phyloP scores from a whole-genome alignment of 2,329 filamentous ascomycete species.

The Alternaria sp. region DNA sequence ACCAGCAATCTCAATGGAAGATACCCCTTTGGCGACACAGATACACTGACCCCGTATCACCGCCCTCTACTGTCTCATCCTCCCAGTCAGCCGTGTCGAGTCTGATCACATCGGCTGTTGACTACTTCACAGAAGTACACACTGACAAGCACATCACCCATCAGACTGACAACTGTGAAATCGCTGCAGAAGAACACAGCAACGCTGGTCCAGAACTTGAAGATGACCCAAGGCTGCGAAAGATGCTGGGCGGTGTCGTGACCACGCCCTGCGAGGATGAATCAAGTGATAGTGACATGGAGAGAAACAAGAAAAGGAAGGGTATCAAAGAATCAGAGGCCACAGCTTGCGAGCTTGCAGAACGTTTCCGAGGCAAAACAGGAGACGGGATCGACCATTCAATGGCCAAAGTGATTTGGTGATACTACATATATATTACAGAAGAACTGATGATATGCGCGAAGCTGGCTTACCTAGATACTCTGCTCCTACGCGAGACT shows the following conservation, averaged over 20 bases:
- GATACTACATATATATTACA: background rate
- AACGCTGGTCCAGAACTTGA: slow-evolving; percentile 11
- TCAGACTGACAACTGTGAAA: background rate
- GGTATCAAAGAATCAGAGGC: slow-evolving; percentile 10
- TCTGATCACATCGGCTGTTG: background rate
- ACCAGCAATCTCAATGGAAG: slow-evolving; percentile 1
- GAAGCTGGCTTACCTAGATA: background rate
- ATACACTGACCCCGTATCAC: background rate
- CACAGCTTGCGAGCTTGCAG: slow-evolving; percentile 1
- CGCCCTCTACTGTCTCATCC: background rate
- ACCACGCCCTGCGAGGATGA: background rate
- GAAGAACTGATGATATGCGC: background rate
- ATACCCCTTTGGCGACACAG: slow-evolving; percentile 5
- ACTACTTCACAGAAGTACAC: slow-evolving; percentile 7
- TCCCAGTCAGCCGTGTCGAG: background rate
- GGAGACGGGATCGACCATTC: slow-evolving; percentile 4
- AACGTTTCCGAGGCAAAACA: slow-evolving; percentile 5
- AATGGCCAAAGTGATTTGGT: background rate
- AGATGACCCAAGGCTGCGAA: slow-evolving; percentile 8
- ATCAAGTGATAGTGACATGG: slow-evolving; percentile 16
- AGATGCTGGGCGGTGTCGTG: slow-evolving; percentile 8
- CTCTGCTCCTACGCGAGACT: background rate
- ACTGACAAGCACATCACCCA: slow-evolving; percentile 1
- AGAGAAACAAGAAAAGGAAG: slow-evolving; percentile 15
- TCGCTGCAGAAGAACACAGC: slow-evolving; percentile 1